A percentile compares a stretch with the other conserved stretches of the same genome.
Conservation (phyloP, 305 asterid species). For the Plantago coronopus region DNA sequence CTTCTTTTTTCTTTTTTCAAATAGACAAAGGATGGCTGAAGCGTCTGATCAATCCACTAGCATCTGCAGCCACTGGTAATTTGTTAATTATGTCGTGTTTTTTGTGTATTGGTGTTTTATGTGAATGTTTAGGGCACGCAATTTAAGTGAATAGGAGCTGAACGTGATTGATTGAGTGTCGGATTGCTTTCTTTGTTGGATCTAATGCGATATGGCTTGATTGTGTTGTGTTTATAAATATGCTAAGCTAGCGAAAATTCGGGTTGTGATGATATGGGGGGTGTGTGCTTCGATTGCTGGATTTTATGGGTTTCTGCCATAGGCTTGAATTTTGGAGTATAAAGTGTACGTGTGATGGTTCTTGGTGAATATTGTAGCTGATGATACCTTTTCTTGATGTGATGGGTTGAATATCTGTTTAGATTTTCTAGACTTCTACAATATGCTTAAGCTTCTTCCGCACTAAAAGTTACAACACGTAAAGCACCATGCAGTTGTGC, state of each 20-base stretch:
- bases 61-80: constrained; percentile 50
- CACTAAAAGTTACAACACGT: too few species aligned
- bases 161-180: not conserved
- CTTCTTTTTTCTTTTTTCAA: not conserved
- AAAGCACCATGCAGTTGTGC: too few species aligned
- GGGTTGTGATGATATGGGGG: not conserved
- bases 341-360: too few species aligned
- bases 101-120: not conserved
- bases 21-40: constrained; percentile 36
- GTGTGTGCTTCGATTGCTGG: too few species aligned
- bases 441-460: too few species aligned
- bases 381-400: too few species aligned
- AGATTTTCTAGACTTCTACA: too few species aligned
- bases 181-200: constrained; percentile 1
- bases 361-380: too few species aligned
- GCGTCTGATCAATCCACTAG: constrained; percentile 40
- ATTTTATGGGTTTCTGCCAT: too few species aligned
- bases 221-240: not conserved
- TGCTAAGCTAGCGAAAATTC: not conserved
- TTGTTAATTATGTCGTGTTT: not conserved
- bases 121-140: not conserved
- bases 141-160: too few species aligned
- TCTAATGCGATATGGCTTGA: not conserved
- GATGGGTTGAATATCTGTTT: too few species aligned
- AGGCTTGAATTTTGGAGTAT: too few species aligned